Evolutionary conservation across 2,329 filamentous ascomycete genomes (phyloP).

Genomic region (Alternaria angustiovoidea): DNA sequence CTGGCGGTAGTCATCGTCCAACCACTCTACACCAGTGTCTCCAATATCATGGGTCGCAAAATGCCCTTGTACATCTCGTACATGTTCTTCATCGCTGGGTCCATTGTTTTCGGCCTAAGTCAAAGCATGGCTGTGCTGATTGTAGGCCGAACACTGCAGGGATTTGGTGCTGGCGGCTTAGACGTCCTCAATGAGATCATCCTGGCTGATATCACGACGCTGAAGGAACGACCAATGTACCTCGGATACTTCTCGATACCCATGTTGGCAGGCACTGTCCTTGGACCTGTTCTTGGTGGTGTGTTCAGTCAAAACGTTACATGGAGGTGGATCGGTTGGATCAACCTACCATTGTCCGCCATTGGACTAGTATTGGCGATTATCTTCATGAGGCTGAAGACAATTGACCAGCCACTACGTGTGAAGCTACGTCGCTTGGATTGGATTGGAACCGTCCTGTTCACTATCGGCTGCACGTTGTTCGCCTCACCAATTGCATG

Average conservation of each 20-base stretch:
- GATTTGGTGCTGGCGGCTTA: conserved; percentile 61
- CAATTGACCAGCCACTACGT: conserved; percentile 51
- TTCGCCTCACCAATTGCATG: conserved; percentile 60
- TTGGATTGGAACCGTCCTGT: conserved; percentile 58
- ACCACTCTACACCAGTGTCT: conserved; percentile 40
- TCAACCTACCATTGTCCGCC: conserved; percentile 53
- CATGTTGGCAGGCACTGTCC: conserved; percentile 60
- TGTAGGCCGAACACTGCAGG: conserved; percentile 60
- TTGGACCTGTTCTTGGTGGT: conserved; percentile 61
- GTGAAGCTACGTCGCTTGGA: conserved; percentile 57
- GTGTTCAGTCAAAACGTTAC: conserved; percentile 50
- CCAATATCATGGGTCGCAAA: conserved; percentile 38
- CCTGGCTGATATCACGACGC: conserved; percentile 63
- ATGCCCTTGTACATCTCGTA: conserved; percentile 28
- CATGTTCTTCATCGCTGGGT: conserved; percentile 55
- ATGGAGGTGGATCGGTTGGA: conserved; percentile 59
- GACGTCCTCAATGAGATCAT: conserved; percentile 59
- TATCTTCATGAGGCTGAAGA: conserved; percentile 60
- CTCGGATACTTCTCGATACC: conserved; percentile 58
- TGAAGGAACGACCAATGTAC: conserved; percentile 56
- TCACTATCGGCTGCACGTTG: conserved; percentile 55
- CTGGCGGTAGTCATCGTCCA: conserved; percentile 30
- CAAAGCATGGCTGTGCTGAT: conserved; percentile 60
- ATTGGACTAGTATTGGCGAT: conserved; percentile 55
- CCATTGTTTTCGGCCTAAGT: conserved; percentile 57